Base-by-base conservation (phyloP, 257 asterid genomes). In the Solanum appendiculatum region DNA sequence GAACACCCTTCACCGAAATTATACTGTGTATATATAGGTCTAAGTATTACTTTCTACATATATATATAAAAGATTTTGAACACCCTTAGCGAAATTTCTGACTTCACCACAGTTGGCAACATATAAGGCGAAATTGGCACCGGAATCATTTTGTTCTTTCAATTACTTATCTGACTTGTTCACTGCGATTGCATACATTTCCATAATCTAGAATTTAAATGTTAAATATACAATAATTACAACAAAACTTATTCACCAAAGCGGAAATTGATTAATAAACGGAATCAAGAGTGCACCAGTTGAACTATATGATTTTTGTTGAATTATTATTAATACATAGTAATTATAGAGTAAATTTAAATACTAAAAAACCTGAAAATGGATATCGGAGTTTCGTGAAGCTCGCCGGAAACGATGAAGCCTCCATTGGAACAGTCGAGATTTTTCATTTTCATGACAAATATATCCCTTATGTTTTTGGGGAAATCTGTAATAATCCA, bases 381-480 rank as follows among this genome's bases (percentile, higher is more conserved):
- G 91, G 89, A 29, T 54, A 85, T n/a, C 66, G 90, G 87, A 91
- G 89, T 80, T 88, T 33, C 75, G 86, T 74, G 89, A 87, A 87
- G 89, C 86, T 83, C n/a, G 93, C 83, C 54, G 94, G 83, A 82
- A 92, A 88, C 33, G 91, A 90, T 3, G 94, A 90, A 88, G 90
- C 87, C 89, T 92, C 97, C 97, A 95, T 95, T 34, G 27, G 84
- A 46, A 18, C 27, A 80, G 84, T 29, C 27, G 64, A 10, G 0
- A 46, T 16, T 80, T 80, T 80, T 27, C 18, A 80, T 78, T 44
- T 78, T 44, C 84, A 27, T 1, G 60, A 44, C 39, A 42, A 42
- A 77, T 36, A 72, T 20, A 72, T 36, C 18, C 46, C 27, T 29
- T 72, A 10, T 36, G 81, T 70, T 70, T 70, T 34, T 2, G 44